Evolutionary conservation across 2,329 filamentous ascomycete genomes (phyloP), one percentile per base, ranked within the genome.

Genomic region (Cyclaneusma minus): DNA sequence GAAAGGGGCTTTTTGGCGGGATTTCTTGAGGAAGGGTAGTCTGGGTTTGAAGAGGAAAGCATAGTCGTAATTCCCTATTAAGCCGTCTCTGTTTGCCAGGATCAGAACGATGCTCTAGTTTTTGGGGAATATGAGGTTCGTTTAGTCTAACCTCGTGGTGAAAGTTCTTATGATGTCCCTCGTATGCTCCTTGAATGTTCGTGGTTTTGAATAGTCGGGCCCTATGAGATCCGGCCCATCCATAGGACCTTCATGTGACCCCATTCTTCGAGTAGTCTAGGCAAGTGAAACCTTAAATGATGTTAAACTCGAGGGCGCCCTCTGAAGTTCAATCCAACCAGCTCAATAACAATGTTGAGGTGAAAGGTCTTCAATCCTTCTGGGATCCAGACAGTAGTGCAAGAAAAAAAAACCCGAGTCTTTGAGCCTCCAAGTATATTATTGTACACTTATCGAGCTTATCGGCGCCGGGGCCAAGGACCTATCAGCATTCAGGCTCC

Each of bases 11-110:
- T 62, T 56, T 35, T 55, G 51, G 17, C 49, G 48, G 4, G 55
- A 42, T 47, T 66, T 69, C 44, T 66, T 72, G 61, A 89, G 72
- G 50, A 93, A 93, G 0, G 85, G 85, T 13, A 93, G 52, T 38
- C 80, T 84, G 2, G 70, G 47, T 32, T 36, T 44, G 60, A 94
- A 92, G 21, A 94, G 71, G 44, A 84, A 89, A 18, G 50, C 79
- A 63, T 94, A 94, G 61, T 94, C 79, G 51, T 94, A 94, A 41
- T 72, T 63, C 35, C 85, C 85, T 29, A 94, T 51, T 14, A 93
- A 62, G 8, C 85, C 85, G 2, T 84, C 64, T 34, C 59, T 72
- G 23, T 31, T 36, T n/a, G 33, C n/a, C n/a, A n/a, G n/a, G 8
- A 21, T 21, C 8, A 8, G n/a, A 14, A 29, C 6, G 13, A 15